Evolutionary conservation across 805 yeast genomes (phyloP).

Genomic region (Starmera pachycereana): DNA sequence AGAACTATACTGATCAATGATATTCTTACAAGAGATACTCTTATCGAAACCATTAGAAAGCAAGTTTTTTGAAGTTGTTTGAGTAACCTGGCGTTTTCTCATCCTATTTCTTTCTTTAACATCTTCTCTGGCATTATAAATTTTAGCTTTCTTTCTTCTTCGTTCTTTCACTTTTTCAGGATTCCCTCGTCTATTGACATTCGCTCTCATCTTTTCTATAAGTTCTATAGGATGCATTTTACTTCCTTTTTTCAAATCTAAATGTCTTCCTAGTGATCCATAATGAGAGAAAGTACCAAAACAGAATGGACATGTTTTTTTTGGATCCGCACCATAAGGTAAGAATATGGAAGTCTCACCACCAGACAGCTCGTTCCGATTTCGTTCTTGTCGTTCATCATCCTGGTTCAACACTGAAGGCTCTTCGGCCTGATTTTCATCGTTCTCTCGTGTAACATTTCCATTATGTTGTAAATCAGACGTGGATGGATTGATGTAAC

Average conservation of each 20-base stretch:
- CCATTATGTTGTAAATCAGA: not conserved
- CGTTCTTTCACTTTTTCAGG: slow-evolving; percentile 30
- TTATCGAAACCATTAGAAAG: no score
- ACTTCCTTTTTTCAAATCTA: slow-evolving; percentile 46
- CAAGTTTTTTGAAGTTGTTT: no score
- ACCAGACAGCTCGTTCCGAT: not conserved
- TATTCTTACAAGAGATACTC: no score
- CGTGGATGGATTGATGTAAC: slow-evolving; percentile 2
- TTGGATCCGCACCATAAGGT: slow-evolving; percentile 22
- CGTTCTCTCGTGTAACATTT: not conserved
- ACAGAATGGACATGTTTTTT: slow-evolving; percentile 39
- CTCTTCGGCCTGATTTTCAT: not conserved
- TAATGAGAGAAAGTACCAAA: slow-evolving; percentile 43
- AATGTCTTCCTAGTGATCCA: slow-evolving; percentile 51
- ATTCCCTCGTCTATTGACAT: slow-evolving; percentile 42
- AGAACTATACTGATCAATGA: no score
- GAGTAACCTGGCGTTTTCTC: no score
- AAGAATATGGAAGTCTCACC: slow-evolving; percentile 5
- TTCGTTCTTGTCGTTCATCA: not conserved
- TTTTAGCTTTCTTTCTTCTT: slow-evolving; percentile 28
- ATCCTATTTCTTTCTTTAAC: slow-evolving; percentile 36
- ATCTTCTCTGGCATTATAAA: slow-evolving; percentile 35
- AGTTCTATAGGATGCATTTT: slow-evolving; percentile 37
- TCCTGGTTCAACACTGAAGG: not conserved
- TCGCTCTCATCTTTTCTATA: slow-evolving; percentile 27